Percentiles rank a stretch among this genome's conserved stretches.
phyloP scores from a whole-genome alignment of 169 alveolate species.

The Perkinsus chesapeaki region DNA sequence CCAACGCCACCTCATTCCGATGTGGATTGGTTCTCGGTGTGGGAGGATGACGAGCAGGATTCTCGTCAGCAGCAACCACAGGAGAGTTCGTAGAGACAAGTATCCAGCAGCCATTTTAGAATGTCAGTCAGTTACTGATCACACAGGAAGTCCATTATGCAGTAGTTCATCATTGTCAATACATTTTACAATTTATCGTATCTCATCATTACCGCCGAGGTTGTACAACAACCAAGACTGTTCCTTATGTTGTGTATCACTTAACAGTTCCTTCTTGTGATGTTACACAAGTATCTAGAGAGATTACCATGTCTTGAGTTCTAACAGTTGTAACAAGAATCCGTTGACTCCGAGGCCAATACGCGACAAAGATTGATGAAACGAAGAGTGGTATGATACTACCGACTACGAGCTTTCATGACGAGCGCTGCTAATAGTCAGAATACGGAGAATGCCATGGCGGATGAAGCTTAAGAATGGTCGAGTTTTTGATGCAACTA shows the following conservation, averaged over 20 bases:
- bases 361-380: too few relatives aligned
- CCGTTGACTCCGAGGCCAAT: too few relatives aligned
- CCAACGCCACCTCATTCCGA: background rate
- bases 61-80: background rate
- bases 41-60: background rate
- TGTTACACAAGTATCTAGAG: background rate
- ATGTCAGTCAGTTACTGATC: background rate
- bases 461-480: too few relatives aligned
- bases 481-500: too few relatives aligned
- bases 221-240: background rate
- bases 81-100: background rate
- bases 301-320: background rate
- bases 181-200: background rate
- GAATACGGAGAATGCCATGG: too few relatives aligned
- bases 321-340: background rate
- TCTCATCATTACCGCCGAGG: background rate
- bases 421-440: too few relatives aligned
- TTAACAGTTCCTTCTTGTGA: background rate
- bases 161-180: background rate
- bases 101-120: background rate
- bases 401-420: too few relatives aligned
- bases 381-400: too few relatives aligned
- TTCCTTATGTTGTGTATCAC: background rate
- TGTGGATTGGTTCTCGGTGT: background rate
- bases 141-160: background rate